Percentiles rank a stretch among this genome's conserved stretches.
These are phyloP conservation scores for Aethionema arabicum DNA, from an alignment of 345 rosid genomes.

Conservation along the genomic window DNA sequence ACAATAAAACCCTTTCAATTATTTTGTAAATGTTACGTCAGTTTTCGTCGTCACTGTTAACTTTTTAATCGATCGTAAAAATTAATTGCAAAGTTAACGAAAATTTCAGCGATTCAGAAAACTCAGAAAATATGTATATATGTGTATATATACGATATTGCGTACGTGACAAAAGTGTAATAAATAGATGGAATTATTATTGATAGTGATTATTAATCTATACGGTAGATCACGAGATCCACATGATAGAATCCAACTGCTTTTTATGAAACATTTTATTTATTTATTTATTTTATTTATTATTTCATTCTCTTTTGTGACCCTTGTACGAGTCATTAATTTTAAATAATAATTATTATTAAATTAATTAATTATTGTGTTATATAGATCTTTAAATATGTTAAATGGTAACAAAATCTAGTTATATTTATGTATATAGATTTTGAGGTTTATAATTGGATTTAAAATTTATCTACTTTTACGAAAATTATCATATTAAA, in stretches of 20 bases:
- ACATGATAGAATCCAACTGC: constrained; percentile 39
- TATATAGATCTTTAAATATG: background rate
- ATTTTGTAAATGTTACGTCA: constrained; percentile 29
- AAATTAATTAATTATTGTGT: background rate
- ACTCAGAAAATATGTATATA: constrained; percentile 10
- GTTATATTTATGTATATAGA: too few relatives aligned
- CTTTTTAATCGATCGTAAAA: constrained; percentile 28
- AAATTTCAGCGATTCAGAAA: constrained; percentile 37
- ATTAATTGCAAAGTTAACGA: constrained; percentile 34
- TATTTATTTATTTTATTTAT: background rate
- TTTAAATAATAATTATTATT: constrained; percentile 14
- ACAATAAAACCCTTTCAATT: constrained; percentile 12
- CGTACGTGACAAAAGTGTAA: constrained; percentile 28
- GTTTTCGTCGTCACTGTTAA: constrained; percentile 27
- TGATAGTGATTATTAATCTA: constrained; percentile 34
- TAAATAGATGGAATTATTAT: constrained; percentile 38
- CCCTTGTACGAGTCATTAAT: constrained; percentile 11
- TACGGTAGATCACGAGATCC: constrained; percentile 42
- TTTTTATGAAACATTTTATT: constrained; percentile 20
- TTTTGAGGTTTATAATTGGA: too few relatives aligned
- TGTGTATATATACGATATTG: constrained; percentile 18
- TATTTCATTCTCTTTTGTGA: background rate
- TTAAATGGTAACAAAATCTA: too few relatives aligned
- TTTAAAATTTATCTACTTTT: too few relatives aligned
- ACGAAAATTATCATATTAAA: background rate